Evolutionary conservation across 306 rosid genomes (phyloP), one percentile per base, ranked within the genome.

Genomic region (Castanea sativa): DNA sequence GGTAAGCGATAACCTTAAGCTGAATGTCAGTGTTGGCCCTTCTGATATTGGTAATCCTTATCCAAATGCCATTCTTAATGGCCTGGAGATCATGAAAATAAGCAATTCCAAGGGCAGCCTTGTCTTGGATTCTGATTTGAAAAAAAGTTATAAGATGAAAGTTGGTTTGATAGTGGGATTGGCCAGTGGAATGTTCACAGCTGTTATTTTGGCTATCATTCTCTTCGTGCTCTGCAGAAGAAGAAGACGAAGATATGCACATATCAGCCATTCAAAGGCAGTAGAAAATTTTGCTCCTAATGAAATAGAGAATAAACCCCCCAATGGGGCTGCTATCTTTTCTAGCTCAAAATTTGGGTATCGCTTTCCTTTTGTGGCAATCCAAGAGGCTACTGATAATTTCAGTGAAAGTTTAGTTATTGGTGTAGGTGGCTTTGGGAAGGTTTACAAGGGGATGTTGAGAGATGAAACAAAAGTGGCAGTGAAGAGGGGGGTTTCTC

Each of bases 401-500:
- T 91, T 91, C 76, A 89, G 89, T 55, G 93, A 91, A 52, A 86
- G 69, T 77, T 59, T 88, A 76, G 84, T 83, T 5, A 77, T 91
- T 76, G 97, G 97, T 29, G 78, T 70, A 38, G 97, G 94, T 69
- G 97, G 97, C 21, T 89, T 91, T 74, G 97, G 97, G 60, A 88
- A 88, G 80, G 94, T 91, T 64, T 91, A 89, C 86, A 87, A 79
- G 60, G 97, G 94, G 35, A 77, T 85, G 83, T 80, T 91, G 23
- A 88, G 56, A 80, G 91, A 83, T 85, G 85, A 51, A 33, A 87
- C 87, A 3, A 83, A 82, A 79, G 97, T 91, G 65, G 97, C 97
- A 20, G 91, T 91, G 32, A 91, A 89, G 79, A 84, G 94, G 73
- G 93, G 92, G 9, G 59, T 78, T 43, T 52, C 84, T 15, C 77